Evolutionary conservation across 2,329 filamentous ascomycete genomes (phyloP), one percentile per base, ranked within the genome.

Genomic region (Tolypocladium cylindrosporum): DNA sequence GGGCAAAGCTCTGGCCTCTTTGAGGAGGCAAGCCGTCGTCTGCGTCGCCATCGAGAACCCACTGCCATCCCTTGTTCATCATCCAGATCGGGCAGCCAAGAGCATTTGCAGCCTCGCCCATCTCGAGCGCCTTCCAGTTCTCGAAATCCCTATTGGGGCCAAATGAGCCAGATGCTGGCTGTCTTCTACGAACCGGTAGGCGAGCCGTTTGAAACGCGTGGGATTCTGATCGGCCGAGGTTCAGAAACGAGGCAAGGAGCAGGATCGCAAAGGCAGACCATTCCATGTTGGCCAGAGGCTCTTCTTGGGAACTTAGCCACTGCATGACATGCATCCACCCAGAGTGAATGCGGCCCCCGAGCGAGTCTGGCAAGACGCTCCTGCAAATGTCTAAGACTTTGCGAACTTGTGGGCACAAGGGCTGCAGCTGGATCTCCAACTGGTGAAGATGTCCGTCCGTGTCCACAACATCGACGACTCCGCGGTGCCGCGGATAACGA

Each of bases 281-380:
- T 69, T 92, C 89, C 1, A 74, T 58, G 61, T 87, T 79, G 4
- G 72, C 70, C 16, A 77, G 68, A 9, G 74, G 67, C 4, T 78
- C 72, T 4, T 78, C 74, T 58, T 79, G 78, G 13, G 72, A 66
- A 37, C 75, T 74, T 45, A 90, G 75, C 89, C 89, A 93, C 61
- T 84, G 82, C 72, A 88, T 81, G 24, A 83, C 79, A 67, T 90
- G 86, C 81, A 88, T 89, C 87, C 89, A 92, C 2, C 81, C 84
- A 11, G 85, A 79, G 58, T 89, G 73, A 11, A 91, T 72, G 34
- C 77, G 88, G 74, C 76, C 86, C 60, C 73, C 83, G 45, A 81
- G 77, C 0, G 78, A 75, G 24, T 83, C 75, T 8, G 83, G 82
- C 36, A 91, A 69, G 40, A 88, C 79, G 61, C 86, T 85, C 58